Percentiles rank a stretch among this genome's conserved stretches.
phyloP scores from a whole-genome alignment of 2,329 filamentous ascomycete genomes.

The Epichloe hybrida region DNA sequence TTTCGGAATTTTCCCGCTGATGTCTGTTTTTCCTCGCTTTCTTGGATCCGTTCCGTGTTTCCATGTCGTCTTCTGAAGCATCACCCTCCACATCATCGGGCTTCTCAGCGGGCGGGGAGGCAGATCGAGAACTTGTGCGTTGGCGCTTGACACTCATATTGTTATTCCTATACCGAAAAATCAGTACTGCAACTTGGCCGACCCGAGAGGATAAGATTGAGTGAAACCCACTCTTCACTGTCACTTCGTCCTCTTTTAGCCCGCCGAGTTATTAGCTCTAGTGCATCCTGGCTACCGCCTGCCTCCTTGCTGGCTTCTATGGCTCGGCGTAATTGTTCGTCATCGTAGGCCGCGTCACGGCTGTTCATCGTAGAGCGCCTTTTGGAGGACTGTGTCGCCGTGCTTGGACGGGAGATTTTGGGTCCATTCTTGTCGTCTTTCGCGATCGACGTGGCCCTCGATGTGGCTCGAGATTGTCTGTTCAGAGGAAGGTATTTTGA shows the following conservation, averaged over 20 bases:
- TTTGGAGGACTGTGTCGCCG: constrained; percentile 51
- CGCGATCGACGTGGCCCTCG: constrained; percentile 49
- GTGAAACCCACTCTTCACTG: constrained; percentile 71
- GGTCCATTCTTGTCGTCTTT: constrained; percentile 47
- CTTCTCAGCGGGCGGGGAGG: constrained; percentile 36
- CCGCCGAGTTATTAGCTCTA: constrained; percentile 46
- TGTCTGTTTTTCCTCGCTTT: constrained; percentile 47
- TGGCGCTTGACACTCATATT: constrained; percentile 64
- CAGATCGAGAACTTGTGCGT: constrained; percentile 65
- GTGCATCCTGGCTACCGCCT: constrained; percentile 30
- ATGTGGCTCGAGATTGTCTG: constrained; percentile 40
- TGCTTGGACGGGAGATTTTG: constrained; percentile 41
- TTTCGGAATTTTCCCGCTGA: constrained; percentile 49
- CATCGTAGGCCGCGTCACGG: constrained; percentile 85
- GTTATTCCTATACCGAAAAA: constrained; percentile 37
- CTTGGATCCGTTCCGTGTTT: constrained; percentile 38
- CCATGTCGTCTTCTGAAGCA: constrained; percentile 60
- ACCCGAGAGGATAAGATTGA: constrained; percentile 4
- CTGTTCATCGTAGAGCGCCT: constrained; percentile 96
- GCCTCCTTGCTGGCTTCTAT: constrained; percentile 94
- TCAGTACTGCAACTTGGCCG: constrained; percentile 13
- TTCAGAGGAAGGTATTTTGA: constrained; percentile 52
- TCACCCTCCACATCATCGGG: constrained; percentile 38
- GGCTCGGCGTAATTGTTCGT: constrained; percentile 75
- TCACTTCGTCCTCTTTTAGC: constrained; percentile 79